Evolutionary conservation across 306 rosid species (phyloP).

Genomic region (peach (Prunus persica)): Prunus_persica_NCBIv2 NC_034012.1:9251001-9251500

Average conservation of each 20-base stretch:
- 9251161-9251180: background rate
- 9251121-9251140: background rate
- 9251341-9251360: background rate
- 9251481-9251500: background rate
- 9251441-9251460: background rate
- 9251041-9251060: background rate
- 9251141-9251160: background rate
- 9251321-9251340: background rate
- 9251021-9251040: background rate
- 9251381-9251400: background rate
- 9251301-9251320: background rate
- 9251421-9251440: background rate
- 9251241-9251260: background rate
- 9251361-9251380: background rate
- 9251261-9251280: background rate
- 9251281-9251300: background rate
- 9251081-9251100: background rate
- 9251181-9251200: background rate
- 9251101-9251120: background rate
- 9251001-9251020: background rate
- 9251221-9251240: no score
- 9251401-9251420: background rate
- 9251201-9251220: background rate
- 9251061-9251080: background rate
- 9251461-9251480: background rate